Conservation (phyloP, 2,329 filamentous ascomycete species). For the Fusarium tricinctum region DNA sequence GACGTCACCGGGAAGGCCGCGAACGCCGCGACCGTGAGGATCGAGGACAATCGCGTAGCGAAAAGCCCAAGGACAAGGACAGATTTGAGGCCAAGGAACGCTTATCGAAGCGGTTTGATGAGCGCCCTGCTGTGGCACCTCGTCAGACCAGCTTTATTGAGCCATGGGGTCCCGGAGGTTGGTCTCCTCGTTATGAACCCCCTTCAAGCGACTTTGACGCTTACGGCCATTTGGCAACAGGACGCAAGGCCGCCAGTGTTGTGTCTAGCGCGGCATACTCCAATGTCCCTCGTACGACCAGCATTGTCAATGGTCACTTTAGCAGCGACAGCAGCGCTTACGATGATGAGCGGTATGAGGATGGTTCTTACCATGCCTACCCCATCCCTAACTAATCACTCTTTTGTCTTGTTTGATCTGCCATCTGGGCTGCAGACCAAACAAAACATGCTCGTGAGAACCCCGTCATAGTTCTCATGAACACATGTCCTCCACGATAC, state of each 20-base stretch:
- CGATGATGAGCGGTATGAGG: slow-evolving; percentile 53
- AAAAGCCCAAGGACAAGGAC: slow-evolving; percentile 51
- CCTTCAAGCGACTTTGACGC: slow-evolving; percentile 47
- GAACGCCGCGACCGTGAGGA: slow-evolving; percentile 48
- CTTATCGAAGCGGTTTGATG: slow-evolving; percentile 56
- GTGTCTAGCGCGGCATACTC: slow-evolving; percentile 46
- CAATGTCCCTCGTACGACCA: slow-evolving; percentile 51
- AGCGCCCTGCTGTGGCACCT: slow-evolving; percentile 47
- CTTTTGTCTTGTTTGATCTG: slow-evolving; percentile 31
- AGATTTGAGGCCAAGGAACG: slow-evolving; percentile 54
- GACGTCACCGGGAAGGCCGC: slow-evolving; percentile 45
- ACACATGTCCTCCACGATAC: slow-evolving; percentile 16
- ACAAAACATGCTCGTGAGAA: slow-evolving; percentile 13
- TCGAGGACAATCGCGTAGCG: slow-evolving; percentile 40
- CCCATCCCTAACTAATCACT: slow-evolving; percentile 52
- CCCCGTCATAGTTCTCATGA: slow-evolving; percentile 22
- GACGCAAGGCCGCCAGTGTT: slow-evolving; percentile 49
- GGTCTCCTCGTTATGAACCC: slow-evolving; percentile 48
- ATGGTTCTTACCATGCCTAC: slow-evolving; percentile 55
- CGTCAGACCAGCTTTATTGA: slow-evolving; percentile 56
- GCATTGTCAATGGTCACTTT: slow-evolving; percentile 49
- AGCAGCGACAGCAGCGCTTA: slow-evolving; percentile 51
- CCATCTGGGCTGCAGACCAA: slow-evolving; percentile 24
- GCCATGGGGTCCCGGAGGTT: slow-evolving; percentile 52
- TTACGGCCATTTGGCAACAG: slow-evolving; percentile 48